phyloP scores from a whole-genome alignment of 2,329 filamentous ascomycete genomes.

The Sporothrix inflata region DNA sequence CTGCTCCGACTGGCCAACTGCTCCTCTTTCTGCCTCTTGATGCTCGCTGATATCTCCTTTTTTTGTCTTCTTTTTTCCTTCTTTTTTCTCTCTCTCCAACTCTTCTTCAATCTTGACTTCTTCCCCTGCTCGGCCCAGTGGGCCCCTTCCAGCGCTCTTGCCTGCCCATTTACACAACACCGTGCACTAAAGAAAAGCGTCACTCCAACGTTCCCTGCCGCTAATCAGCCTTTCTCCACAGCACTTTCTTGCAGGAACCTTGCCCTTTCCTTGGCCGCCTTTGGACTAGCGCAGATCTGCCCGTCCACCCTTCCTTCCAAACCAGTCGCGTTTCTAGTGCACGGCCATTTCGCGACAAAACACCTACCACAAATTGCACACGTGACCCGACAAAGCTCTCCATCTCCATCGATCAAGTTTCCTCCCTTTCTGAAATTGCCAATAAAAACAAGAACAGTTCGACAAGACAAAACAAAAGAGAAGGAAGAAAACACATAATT shows the following conservation, averaged over 20 bases:
- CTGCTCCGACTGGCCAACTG: neutral
- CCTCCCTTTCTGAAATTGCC: neutral
- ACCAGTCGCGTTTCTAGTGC: conserved; percentile 21
- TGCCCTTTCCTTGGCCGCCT: conserved; percentile 19
- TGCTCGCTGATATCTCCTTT: neutral
- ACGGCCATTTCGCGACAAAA: conserved; percentile 18
- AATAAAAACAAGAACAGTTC: neutral
- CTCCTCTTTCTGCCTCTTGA: neutral
- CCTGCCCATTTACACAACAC: neutral
- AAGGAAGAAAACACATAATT: neutral
- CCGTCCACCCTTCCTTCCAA: neutral
- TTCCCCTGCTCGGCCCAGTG: neutral
- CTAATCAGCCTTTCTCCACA: conserved; percentile 26
- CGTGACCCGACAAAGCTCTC: conserved; percentile 10
- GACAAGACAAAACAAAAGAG: neutral
- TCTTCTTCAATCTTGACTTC: neutral
- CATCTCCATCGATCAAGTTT: neutral
- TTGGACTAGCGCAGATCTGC: conserved; percentile 26
- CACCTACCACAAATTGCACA: neutral
- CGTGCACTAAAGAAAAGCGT: neutral
- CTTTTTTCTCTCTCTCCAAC: neutral
- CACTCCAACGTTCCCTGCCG: conserved; percentile 16
- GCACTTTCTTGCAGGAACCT: neutral
- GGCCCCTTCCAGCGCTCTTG: conserved; percentile 2
- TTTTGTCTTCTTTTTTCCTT: neutral